These are phyloP conservation scores for Phaeophleospora eucalypticola DNA, from an alignment of 2,329 filamentous ascomycete genomes.

Conservation along the genomic window DNA sequence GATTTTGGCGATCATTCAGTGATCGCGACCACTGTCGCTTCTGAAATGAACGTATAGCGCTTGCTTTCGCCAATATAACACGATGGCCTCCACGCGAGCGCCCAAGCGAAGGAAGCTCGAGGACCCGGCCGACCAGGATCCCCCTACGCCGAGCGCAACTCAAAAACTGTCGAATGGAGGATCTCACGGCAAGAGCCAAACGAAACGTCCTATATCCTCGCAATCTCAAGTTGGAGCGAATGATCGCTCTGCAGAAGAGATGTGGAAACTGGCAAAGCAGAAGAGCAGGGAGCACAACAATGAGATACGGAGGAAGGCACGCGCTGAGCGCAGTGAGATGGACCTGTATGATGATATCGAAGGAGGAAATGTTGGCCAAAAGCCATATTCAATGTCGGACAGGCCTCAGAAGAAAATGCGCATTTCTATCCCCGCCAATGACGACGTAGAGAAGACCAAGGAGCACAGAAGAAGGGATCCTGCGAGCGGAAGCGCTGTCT, in stretches of 20 bases:
- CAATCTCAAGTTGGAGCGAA: too few species aligned
- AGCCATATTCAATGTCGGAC: background rate
- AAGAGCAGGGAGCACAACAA: conserved; percentile 1
- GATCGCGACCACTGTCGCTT: conserved; percentile 2
- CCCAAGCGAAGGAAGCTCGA: conserved; percentile 31
- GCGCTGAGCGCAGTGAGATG: conserved; percentile 16
- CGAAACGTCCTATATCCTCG: too few species aligned
- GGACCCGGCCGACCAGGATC: conserved; percentile 8
- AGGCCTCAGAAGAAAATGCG: background rate
- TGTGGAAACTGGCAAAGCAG: conserved; percentile 19
- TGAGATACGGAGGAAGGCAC: conserved; percentile 4
- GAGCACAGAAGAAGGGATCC: background rate
- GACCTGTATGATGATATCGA: conserved; percentile 45
- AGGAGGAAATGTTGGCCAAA: conserved; percentile 31
- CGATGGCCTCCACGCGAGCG: conserved; percentile 26
- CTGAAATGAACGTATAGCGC: too few species aligned
- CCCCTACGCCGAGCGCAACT: conserved; percentile 5
- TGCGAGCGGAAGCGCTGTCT: background rate
- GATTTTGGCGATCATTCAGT: background rate
- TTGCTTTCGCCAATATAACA: too few species aligned
- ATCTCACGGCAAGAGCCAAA: conserved; percentile 8
- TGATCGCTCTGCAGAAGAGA: conserved; percentile 8
- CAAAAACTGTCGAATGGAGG: background rate
- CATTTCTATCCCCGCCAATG: background rate
- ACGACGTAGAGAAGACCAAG: background rate